Base-by-base conservation (phyloP, 73 alveolate species). In the Paramecium tetraurelia region DNA sequence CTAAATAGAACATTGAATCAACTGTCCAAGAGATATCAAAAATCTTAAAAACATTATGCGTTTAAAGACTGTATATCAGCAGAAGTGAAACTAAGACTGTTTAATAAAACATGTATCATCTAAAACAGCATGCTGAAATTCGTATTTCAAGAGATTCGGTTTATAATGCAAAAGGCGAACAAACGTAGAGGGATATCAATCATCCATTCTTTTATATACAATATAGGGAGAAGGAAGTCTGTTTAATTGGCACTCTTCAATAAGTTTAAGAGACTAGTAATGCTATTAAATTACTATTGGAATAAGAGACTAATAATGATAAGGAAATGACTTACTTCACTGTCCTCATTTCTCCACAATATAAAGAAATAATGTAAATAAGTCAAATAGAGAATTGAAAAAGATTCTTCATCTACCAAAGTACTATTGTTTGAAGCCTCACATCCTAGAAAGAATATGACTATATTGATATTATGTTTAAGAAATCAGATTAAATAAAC, bases 161-260 rank as follows among this genome's bases (percentile, higher is more conserved):
- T 29, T 72, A 72, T 72, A 72, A 72, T 72, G 59, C 86, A 8
- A 33, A 43, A 36, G 86, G 93, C 20, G 89, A 89, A 29, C 31
- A 89, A 33, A 77, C 89, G 0, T 71, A 70, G 21, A 89, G 87
- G 35, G 94, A 89, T 14, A 89, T 89, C 7, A 89, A 89, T 40
- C 94, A 89, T 71, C 94, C 94, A 18, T 89, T 89, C 94, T 89
- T 70, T 71, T 89, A 70, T 83, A 89, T 89, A 21, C 63, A 89
- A 71, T 77, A 70, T 33, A 69, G 87, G 31, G 94, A 89, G 40
- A 89, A 89, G 18, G 94, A 89, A 38, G 86, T 89, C 38, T 70
- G 92, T 33, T 63, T 89, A 41, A 89, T 89, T 24, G 94, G 94
- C 9, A 89, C 94, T 59, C 50, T 77, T 18, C 58, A 89, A 83